Percentiles rank a stretch among this genome's conserved stretches.
phyloP scores from a whole-genome alignment of 805 yeast species.

The Wickerhamiella sergipiensis region DNA sequence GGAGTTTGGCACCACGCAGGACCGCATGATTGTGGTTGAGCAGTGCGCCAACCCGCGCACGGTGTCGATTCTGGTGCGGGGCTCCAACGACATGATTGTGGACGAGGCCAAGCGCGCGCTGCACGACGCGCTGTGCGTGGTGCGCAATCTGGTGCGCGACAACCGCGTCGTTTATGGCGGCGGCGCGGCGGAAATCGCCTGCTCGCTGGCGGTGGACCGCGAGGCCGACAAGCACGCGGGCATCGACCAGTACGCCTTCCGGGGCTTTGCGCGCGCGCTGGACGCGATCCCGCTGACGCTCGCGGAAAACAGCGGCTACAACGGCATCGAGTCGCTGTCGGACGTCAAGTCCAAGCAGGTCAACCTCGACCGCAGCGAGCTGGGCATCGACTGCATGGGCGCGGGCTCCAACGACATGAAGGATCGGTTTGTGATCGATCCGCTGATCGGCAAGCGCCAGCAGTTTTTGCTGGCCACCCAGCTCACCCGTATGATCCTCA shows the following conservation, averaged over 20 bases:
- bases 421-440: conserved; percentile 88
- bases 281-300: conserved; percentile 87
- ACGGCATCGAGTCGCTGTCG: conserved; percentile 84
- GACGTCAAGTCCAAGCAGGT: conserved; percentile 74
- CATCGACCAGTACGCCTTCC: conserved; percentile 94
- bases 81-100: conserved; percentile 93
- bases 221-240: conserved; percentile 91
- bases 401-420: conserved; percentile 84
- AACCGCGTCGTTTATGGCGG: conserved; percentile 97
- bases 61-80: conserved; percentile 86
- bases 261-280: conserved; percentile 83
- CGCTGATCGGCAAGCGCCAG: conserved; percentile 93
- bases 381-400: conserved; percentile 93
- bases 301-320: conserved; percentile 94
- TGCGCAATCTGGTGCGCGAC: conserved; percentile 85
- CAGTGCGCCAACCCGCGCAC: conserved; percentile 77
- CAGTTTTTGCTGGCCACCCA: conserved; percentile 93
- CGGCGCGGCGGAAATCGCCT: conserved; percentile 93
- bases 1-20: conserved; percentile 92
- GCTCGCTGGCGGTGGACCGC: conserved; percentile 79
- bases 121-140: conserved; percentile 95
- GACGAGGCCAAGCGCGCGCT: conserved; percentile 95
- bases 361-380: conserved; percentile 47
- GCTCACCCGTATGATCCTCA: conserved; percentile 91
- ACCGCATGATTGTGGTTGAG: conserved; percentile 89